Evolutionary conservation across 225 moss, liverwort and hornwort genomes (phyloP), one percentile per base, ranked within the genome.

Genomic region (Rhytidiadelphus loreus): DNA sequence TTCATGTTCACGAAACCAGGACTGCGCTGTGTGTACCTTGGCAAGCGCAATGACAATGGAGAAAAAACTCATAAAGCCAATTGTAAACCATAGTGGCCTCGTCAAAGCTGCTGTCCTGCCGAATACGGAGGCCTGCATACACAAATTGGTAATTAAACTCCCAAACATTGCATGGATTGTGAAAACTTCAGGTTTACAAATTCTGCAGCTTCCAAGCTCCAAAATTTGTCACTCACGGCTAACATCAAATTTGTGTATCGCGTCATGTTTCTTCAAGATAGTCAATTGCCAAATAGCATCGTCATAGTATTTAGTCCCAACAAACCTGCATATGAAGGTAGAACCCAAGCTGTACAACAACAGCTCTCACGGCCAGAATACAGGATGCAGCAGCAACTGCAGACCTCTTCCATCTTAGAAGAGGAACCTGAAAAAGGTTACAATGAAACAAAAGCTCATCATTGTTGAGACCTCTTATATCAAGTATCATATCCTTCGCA

Each of bases 11-110:
- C 66, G 24, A 66, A 79, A 44, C 66, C 63, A 78, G 48, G 63
- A 88, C 46, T 61, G 76, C 57, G 61, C 64, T 83, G 65, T 79
- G 72, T 56, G 43, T 56, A 96, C 96, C 95, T 98, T 97, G 65
- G 96, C 98, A 88, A 98, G 92, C 24, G 98, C 98, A 76, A 98
- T 98, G 85, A 98, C 98, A 41, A 98, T 81, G 17, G 98, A 98
- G 91, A 96, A 98, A 92, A 98, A 98, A 85, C 93, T 95, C 98
- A 98, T 98, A 83, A 98, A 98, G 75, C 95, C 96, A 41, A 97
- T 95, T 55, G 96, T 95, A 86, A 98, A 97, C 89, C 95, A 86
- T 85, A 98, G 83, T 65, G 97, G 92, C 82, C 91, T 95, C 53
- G 95, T 95, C 76, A 98, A 88, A 48, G 90, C 70, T 77, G 93